These are phyloP conservation scores for Mrakia gelida DNA, from an alignment of 768 basidiomycete species.

Conservation along the genomic window DNA sequence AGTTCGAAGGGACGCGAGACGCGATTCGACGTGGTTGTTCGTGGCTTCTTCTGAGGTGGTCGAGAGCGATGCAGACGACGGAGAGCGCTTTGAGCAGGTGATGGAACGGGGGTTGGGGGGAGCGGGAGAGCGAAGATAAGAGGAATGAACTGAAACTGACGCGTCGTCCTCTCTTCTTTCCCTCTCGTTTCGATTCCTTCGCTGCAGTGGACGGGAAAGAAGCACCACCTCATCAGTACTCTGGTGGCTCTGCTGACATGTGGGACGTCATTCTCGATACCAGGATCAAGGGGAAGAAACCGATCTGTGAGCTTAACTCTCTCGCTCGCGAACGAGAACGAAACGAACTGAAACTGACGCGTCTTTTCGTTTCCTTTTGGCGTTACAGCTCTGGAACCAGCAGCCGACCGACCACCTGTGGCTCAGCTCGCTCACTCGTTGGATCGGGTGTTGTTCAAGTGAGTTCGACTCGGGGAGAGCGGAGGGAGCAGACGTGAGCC, in stretches of 20 bases:
- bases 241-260: not conserved
- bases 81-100: no score
- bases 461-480: conserved; percentile 37
- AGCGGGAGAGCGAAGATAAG: not conserved
- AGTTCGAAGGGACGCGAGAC: no score
- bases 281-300: not conserved
- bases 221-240: no score
- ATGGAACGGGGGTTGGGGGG: no score
- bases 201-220: no score
- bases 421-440: conserved; percentile 63
- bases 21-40: no score
- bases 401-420: conserved; percentile 42
- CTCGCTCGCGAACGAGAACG: no score
- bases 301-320: not conserved
- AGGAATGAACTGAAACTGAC: not conserved
- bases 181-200: no score
- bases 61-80: no score
- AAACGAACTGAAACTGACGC: not conserved
- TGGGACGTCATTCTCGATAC: not conserved
- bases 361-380: no score
- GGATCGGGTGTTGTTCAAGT: conserved; percentile 73
- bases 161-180: no score
- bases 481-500: not conserved
- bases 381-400: conserved; percentile 6
- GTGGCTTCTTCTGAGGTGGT: no score